A percentile compares a stretch with the other conserved stretches of the same genome.
Conservation (phyloP, 192 early-diverging fungal genomes). For the Entrophospora sp. region DNA sequence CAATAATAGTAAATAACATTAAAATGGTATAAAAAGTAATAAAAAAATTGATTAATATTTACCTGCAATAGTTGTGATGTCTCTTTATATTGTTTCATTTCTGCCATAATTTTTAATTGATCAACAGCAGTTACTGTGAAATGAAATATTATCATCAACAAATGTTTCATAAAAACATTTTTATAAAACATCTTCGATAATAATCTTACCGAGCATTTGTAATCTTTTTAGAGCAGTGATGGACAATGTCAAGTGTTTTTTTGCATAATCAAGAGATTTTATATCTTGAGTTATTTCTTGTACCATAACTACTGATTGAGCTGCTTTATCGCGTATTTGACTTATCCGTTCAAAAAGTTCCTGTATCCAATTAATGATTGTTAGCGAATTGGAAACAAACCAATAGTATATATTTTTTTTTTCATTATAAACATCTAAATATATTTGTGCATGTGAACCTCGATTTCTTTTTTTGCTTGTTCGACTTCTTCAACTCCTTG, state of each 20-base stretch:
- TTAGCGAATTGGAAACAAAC: background rate
- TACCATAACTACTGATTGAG: constrained; percentile 78
- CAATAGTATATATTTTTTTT: background rate
- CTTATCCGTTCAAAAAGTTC: constrained; percentile 71
- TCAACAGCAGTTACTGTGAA: constrained; percentile 56
- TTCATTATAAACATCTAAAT: background rate
- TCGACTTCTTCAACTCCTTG: constrained; percentile 56
- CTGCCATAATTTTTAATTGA: constrained; percentile 58
- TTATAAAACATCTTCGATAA: too few species aligned
- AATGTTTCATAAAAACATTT: too few species aligned
- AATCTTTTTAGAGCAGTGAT: constrained; percentile 75
- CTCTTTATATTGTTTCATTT: constrained; percentile 67
- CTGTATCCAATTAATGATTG: constrained; percentile 37
- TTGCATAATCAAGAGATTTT: constrained; percentile 87
- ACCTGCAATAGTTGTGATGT: constrained; percentile 73
- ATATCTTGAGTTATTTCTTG: constrained; percentile 96
- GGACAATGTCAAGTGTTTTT: constrained; percentile 77
- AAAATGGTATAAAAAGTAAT: too few species aligned
- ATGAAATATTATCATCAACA: too few species aligned
- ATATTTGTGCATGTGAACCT: constrained; percentile 34
- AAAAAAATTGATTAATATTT: too few species aligned
- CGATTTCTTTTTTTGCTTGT: constrained; percentile 65
- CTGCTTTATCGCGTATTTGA: constrained; percentile 77
- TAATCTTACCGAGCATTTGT: constrained; percentile 70
- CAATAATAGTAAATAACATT: too few species aligned